Conservation (phyloP, 2,329 filamentous ascomycete genomes). For the Microsporum ferrugineum region DNA sequence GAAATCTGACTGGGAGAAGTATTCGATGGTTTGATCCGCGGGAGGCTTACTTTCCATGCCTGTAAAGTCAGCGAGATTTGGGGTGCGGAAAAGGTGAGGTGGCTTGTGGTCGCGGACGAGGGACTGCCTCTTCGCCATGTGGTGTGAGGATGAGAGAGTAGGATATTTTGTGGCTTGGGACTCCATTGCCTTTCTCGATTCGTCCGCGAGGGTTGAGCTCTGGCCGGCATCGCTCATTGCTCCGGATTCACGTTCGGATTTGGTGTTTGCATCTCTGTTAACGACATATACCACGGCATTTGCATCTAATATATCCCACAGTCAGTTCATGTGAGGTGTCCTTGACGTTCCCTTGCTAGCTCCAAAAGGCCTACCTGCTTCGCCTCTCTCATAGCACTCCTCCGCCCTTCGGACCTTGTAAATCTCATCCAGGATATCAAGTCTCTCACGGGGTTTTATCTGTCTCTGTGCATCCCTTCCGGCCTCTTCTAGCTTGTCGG, state of each 20-base stretch:
- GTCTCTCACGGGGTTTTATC: slow-evolving; percentile 25
- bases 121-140: background rate
- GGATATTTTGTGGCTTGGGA: background rate
- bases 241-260: slow-evolving; percentile 10
- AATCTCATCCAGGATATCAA: slow-evolving; percentile 32
- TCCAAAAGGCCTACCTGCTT: slow-evolving; percentile 26
- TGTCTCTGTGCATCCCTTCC: slow-evolving; percentile 28
- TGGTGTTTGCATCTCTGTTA: slow-evolving; percentile 24
- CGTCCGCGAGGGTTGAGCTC: background rate
- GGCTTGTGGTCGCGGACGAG: background rate
- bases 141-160: background rate
- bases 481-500: slow-evolving; percentile 31
- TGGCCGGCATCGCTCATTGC: slow-evolving; percentile 7
- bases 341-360: too few relatives aligned
- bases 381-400: slow-evolving; percentile 31
- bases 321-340: background rate
- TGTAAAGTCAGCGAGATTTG: background rate
- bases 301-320: slow-evolving; percentile 18
- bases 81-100: background rate
- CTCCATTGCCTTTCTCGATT: background rate
- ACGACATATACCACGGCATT: slow-evolving; percentile 29
- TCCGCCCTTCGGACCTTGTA: slow-evolving; percentile 22
- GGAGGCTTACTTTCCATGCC: background rate
- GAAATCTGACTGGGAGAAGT: slow-evolving; percentile 4
- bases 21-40: background rate